Evolutionary conservation across 306 rosid species (phyloP).

Genomic region (Sphenostylis stenocarpa): DNA sequence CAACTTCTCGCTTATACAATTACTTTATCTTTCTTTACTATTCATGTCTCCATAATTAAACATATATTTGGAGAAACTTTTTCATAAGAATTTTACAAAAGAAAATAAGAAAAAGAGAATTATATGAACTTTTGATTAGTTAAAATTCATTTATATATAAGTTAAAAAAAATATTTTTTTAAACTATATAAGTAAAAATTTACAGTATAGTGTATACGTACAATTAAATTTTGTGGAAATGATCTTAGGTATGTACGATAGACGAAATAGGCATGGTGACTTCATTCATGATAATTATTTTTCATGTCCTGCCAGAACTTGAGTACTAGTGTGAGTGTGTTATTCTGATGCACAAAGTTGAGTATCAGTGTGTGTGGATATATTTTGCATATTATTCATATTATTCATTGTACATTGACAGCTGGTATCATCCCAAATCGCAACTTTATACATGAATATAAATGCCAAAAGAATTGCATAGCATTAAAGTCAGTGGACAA

Average conservation of each 20-base stretch:
- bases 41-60: too few relatives aligned
- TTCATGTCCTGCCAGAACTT: background rate
- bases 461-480: background rate
- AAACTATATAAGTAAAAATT: too few relatives aligned
- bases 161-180: too few relatives aligned
- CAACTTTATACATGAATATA: background rate
- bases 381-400: background rate
- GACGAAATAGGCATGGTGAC: background rate
- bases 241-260: background rate
- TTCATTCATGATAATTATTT: background rate
- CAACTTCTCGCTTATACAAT: too few relatives aligned
- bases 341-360: background rate
- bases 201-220: too few relatives aligned
- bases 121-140: too few relatives aligned
- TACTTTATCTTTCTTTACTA: too few relatives aligned
- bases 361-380: background rate
- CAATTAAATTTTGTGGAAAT: background rate
- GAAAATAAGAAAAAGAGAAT: too few relatives aligned
- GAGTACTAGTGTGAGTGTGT: background rate
- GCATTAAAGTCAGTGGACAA: constrained; percentile 2
- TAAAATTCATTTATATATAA: too few relatives aligned
- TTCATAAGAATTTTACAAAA: too few relatives aligned
- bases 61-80: too few relatives aligned
- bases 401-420: background rate
- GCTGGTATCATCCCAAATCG: background rate